Conservation (phyloP, 139 green algal species). For the Edaphochlamys debaryana region DNA sequence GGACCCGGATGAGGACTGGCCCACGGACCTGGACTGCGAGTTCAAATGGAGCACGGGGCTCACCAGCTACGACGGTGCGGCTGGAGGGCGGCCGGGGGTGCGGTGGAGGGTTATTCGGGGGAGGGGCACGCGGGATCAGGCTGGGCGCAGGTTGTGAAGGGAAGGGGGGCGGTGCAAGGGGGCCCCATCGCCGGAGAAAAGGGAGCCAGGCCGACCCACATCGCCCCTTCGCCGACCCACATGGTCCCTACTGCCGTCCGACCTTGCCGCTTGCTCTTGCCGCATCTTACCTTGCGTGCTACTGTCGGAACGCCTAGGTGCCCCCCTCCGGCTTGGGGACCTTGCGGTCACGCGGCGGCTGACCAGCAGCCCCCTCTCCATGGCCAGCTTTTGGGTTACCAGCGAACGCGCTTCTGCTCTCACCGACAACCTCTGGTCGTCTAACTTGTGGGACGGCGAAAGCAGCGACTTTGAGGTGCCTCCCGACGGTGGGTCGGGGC, state of each 20-base stretch:
- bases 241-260: no score
- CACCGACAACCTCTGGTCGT: constrained; percentile 55
- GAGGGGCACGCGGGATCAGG: no score
- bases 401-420: constrained; percentile 37
- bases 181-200: no score
- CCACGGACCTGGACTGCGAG: constrained; percentile 60
- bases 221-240: no score
- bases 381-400: constrained; percentile 36
- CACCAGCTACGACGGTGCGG: constrained; percentile 60
- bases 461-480: constrained; percentile 65
- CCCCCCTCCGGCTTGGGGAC: not conserved
- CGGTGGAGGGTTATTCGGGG: no score
- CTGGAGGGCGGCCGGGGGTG: no score
- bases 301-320: no score
- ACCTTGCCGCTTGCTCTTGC: no score
- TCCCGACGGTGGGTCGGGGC: constrained; percentile 56
- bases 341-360: constrained; percentile 16
- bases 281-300: no score
- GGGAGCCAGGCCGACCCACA: no score
- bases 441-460: constrained; percentile 17
- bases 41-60: constrained; percentile 55
- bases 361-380: constrained; percentile 37
- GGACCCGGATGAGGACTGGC: constrained; percentile 63
- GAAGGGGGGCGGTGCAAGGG: no score
- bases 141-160: no score